Evolutionary conservation across 2,329 filamentous ascomycete species (phyloP).

Genomic region (Colletotrichum destructivum): DNA sequence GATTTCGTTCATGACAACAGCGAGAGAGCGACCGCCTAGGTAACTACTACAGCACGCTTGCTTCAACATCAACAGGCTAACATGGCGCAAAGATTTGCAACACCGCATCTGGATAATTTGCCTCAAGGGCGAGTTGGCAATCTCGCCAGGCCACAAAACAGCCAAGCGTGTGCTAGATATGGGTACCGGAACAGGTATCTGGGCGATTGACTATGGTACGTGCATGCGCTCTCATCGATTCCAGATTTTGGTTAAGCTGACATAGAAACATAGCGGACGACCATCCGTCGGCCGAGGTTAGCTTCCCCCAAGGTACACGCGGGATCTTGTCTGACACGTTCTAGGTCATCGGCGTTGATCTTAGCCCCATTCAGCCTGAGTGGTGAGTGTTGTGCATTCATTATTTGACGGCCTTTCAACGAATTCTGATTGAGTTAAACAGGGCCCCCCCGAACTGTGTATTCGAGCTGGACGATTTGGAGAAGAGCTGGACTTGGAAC

Average conservation of each 20-base stretch:
- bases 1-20: conserved; percentile 33
- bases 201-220: conserved; percentile 60
- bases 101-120: conserved; percentile 53
- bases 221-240: neutral
- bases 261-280: conserved; percentile 44
- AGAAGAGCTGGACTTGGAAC: conserved; percentile 56
- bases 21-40: conserved; percentile 50
- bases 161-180: conserved; percentile 57
- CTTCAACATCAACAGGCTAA: too few species aligned
- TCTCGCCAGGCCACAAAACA: conserved; percentile 46
- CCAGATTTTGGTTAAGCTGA: neutral
- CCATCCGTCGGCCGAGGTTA: conserved; percentile 49
- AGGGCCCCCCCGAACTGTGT: conserved; percentile 64
- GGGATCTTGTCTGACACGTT: neutral
- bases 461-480: conserved; percentile 62
- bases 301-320: neutral
- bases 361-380: conserved; percentile 30
- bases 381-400: conserved; percentile 1
- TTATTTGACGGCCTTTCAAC: neutral
- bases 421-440: too few species aligned
- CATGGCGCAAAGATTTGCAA: conserved; percentile 48
- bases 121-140: conserved; percentile 48
- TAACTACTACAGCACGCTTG: neutral
- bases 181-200: conserved; percentile 62
- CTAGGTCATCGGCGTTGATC: conserved; percentile 23